Percentiles rank a stretch among this genome's conserved stretches.
Conservation (phyloP, 2,329 filamentous ascomycete genomes). For the Neoascochyta sp. region DNA sequence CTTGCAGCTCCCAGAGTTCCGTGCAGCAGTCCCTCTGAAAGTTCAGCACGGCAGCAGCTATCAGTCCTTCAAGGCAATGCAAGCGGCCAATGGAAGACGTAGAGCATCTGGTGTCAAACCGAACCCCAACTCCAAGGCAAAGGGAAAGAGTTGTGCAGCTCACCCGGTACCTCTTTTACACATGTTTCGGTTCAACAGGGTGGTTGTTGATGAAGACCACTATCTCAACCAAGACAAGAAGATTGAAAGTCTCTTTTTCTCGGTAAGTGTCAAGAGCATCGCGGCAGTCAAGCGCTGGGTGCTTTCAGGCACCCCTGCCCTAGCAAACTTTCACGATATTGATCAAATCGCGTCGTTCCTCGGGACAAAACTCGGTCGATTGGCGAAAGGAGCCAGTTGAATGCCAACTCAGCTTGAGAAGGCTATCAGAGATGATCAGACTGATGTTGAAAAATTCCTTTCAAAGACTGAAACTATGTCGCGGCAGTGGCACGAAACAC, state of each 20-base stretch:
- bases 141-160: neutral
- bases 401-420: slow-evolving; percentile 48
- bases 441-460: slow-evolving; percentile 54
- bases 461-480: slow-evolving; percentile 50
- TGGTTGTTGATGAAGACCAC: slow-evolving; percentile 64
- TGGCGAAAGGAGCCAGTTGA: slow-evolving; percentile 47
- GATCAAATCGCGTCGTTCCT: slow-evolving; percentile 57
- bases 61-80: slow-evolving; percentile 13
- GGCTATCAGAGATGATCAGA: slow-evolving; percentile 27
- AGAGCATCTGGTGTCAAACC: neutral
- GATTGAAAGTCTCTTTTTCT: slow-evolving; percentile 14
- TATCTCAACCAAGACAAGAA: slow-evolving; percentile 48
- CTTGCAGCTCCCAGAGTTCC: slow-evolving; percentile 34
- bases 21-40: slow-evolving; percentile 39
- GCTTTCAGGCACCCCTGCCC: slow-evolving; percentile 59
- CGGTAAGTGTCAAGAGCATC: slow-evolving; percentile 44
- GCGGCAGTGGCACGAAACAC: slow-evolving; percentile 49
- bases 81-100: slow-evolving; percentile 1
- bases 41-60: slow-evolving; percentile 37
- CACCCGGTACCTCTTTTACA: slow-evolving; percentile 46
- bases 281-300: slow-evolving; percentile 56
- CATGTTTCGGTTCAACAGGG: slow-evolving; percentile 57
- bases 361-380: slow-evolving; percentile 52
- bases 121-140: slow-evolving; percentile 2
- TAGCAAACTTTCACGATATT: slow-evolving; percentile 57